Conservation (phyloP, 176 grass and related monocot genomes). For the Avena insularis region DNA sequence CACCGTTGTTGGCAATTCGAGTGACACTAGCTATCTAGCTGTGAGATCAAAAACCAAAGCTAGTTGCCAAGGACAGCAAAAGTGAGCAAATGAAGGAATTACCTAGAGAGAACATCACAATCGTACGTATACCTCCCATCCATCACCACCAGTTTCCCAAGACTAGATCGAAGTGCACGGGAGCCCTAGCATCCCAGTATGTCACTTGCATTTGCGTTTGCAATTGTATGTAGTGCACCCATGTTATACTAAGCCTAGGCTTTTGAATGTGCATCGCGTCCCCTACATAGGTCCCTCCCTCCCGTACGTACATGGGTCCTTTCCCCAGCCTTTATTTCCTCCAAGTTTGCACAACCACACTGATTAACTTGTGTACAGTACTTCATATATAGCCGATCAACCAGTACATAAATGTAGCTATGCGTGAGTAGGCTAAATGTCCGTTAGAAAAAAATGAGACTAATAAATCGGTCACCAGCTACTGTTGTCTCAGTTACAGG, state of each 20-base stretch:
- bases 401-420: slow-evolving; percentile 35
- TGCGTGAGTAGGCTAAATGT: slow-evolving; percentile 11
- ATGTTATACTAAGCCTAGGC: slow-evolving; percentile 51
- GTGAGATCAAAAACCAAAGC: slow-evolving; percentile 32
- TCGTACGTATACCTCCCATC: slow-evolving; percentile 34
- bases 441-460: background rate
- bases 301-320: slow-evolving; percentile 6
- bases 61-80: slow-evolving; percentile 16
- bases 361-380: slow-evolving; percentile 33
- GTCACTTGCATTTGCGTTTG: slow-evolving; percentile 27
- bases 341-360: slow-evolving; percentile 24
- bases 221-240: slow-evolving; percentile 12
- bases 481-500: slow-evolving; percentile 27
- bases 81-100: slow-evolving; percentile 31
- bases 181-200: slow-evolving; percentile 34
- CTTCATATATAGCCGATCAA: slow-evolving; percentile 49
- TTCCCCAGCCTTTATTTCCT: slow-evolving; percentile 44
- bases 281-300: slow-evolving; percentile 35
- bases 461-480: slow-evolving; percentile 18
- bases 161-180: slow-evolving; percentile 42
- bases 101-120: slow-evolving; percentile 44
- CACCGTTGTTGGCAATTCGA: slow-evolving; percentile 18
- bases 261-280: slow-evolving; percentile 33
- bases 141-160: slow-evolving; percentile 37
- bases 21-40: background rate